Percentiles rank a stretch among this genome's conserved stretches.
Conservation (phyloP, 805 yeast genomes). For the Candida vaughaniae region DNA sequence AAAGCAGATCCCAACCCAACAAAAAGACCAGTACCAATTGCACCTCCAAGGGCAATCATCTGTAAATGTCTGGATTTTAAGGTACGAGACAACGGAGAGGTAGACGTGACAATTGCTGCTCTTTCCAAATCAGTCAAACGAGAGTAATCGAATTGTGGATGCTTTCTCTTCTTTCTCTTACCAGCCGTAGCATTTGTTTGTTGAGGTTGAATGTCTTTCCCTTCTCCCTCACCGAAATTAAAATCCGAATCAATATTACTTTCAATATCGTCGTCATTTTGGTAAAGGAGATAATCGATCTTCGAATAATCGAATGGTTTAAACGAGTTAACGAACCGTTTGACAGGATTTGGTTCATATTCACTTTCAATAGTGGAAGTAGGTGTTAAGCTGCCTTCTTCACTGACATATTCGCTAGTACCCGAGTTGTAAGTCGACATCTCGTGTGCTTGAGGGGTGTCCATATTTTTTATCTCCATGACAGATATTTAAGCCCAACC, state of each 20-base stretch:
- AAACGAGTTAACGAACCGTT: constrained; percentile 22
- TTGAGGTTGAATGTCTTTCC: not conserved
- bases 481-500: no score
- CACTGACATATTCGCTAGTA: constrained; percentile 5
- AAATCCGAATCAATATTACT: constrained; percentile 1
- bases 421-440: constrained; percentile 10
- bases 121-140: constrained; percentile 29
- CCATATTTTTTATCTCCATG: constrained; percentile 6
- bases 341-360: constrained; percentile 15
- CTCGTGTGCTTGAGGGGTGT: constrained; percentile 4
- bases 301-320: constrained; percentile 28
- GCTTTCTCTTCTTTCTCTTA: constrained; percentile 5
- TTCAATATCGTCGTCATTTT: constrained; percentile 9
- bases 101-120: constrained; percentile 34
- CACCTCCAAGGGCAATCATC: constrained; percentile 25
- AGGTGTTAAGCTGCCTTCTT: constrained; percentile 2
- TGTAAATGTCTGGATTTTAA: constrained; percentile 17
- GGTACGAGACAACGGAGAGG: constrained; percentile 28
- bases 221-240: constrained; percentile 1
- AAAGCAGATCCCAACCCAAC: constrained; percentile 63
- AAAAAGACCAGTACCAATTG: constrained; percentile 48
- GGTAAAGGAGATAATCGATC: constrained; percentile 13
- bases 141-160: constrained; percentile 28
- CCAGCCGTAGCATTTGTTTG: constrained; percentile 3
- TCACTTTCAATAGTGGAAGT: constrained; percentile 8